Percentiles rank a stretch among this genome's conserved stretches.
Conservation (phyloP, 179 eudicot species). For the Gypsophila paniculata region DNA sequence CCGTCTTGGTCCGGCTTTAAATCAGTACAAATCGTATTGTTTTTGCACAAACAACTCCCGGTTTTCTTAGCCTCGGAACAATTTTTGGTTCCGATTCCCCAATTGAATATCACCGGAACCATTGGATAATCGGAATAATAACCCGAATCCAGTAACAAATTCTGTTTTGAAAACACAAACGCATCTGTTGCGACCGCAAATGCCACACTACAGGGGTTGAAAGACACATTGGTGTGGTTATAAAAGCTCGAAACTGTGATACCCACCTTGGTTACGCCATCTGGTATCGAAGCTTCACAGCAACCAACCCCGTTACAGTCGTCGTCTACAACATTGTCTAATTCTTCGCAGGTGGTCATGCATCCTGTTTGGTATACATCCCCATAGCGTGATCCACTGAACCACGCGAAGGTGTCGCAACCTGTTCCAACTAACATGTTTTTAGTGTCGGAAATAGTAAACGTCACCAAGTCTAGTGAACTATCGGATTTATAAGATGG, state of each 20-base stretch:
- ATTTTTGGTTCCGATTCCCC: constrained; percentile 25
- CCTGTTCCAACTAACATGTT: constrained; percentile 30
- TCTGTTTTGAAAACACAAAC: not conserved
- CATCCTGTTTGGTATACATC: constrained; percentile 27
- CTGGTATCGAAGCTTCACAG: constrained; percentile 31
- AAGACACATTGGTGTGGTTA: constrained; percentile 18
- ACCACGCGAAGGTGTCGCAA: constrained; percentile 30
- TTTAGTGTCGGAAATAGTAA: constrained; percentile 16
- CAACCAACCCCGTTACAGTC: constrained; percentile 38
- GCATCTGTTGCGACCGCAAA: constrained; percentile 18
- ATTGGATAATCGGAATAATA: constrained; percentile 18
- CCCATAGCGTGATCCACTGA: constrained; percentile 1
- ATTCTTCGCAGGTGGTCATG: constrained; percentile 19
- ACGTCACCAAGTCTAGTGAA: not conserved
- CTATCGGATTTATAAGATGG: too few relatives aligned
- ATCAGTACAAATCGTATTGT: constrained; percentile 8
- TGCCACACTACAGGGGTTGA: constrained; percentile 32
- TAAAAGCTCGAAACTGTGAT: not conserved
- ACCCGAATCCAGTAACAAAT: constrained; percentile 13
- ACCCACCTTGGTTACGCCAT: constrained; percentile 14
- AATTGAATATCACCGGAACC: constrained; percentile 26
- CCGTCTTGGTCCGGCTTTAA: constrained; percentile 11
- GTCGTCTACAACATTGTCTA: constrained; percentile 9
- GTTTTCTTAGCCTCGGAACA: constrained; percentile 22
- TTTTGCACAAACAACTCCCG: constrained; percentile 22